phyloP scores from a whole-genome alignment of 2,329 filamentous ascomycete genomes.

The Alternaria ethzedia region DNA sequence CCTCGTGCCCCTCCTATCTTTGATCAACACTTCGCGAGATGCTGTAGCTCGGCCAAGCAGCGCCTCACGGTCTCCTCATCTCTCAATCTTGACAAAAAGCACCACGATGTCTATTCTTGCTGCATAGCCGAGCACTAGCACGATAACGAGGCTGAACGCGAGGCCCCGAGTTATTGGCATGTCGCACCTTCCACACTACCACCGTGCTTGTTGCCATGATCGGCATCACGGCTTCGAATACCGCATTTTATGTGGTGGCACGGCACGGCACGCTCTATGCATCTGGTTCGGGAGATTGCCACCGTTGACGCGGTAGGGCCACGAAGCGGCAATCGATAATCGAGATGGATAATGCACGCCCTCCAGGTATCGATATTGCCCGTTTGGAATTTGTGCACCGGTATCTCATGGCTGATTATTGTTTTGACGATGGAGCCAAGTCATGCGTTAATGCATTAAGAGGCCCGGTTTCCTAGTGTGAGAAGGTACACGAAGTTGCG shows the following conservation, averaged over 20 bases:
- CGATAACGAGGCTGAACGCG: not conserved
- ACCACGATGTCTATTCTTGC: not conserved
- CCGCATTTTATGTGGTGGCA: not conserved
- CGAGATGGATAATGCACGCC: not conserved
- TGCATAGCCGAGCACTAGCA: not conserved
- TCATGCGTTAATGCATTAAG: not conserved
- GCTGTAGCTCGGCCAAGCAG: not conserved
- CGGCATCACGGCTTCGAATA: conserved; percentile 1
- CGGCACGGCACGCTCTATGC: not conserved
- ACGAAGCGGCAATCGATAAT: not conserved
- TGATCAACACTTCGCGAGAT: not conserved
- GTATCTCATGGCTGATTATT: not conserved
- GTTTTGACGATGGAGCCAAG: not conserved
- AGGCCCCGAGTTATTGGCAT: not conserved
- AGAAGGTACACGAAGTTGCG: not conserved
- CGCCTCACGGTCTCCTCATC: not conserved
- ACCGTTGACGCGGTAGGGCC: not conserved
- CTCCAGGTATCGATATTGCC: not conserved
- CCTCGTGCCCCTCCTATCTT: not conserved
- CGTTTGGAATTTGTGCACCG: not conserved
- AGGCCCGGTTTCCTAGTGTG: not conserved
- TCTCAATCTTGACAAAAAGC: not conserved
- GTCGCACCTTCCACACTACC: not conserved
- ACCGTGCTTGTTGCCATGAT: conserved; percentile 1
- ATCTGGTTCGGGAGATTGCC: not conserved